Base-by-base conservation (phyloP, 2,329 filamentous ascomycete genomes). In the Amauroascus niger region DNA sequence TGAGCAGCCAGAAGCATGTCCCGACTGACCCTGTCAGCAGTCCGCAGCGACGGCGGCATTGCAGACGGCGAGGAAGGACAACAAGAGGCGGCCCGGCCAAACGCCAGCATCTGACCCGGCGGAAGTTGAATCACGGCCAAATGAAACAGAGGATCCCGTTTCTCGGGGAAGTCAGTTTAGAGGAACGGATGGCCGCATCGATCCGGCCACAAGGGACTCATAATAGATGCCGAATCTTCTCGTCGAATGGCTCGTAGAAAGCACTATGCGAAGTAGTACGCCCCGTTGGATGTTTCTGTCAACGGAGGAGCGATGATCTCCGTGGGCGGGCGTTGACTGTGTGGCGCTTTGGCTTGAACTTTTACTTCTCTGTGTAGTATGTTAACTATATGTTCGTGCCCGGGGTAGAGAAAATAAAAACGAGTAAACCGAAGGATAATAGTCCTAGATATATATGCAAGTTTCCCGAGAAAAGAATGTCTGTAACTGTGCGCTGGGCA, bases 11-110 rank as follows among this genome's bases (percentile, higher is more conserved):
- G 4, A 35, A 18, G 28, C 24, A 20, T 16, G 37, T 49, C 33
- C 20, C 47, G 35, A 40, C 47, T 49, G 47, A 49, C 47, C 8
- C 18, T 40, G 47, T 49, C 47, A 49, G 39, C 32, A 26, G 47
- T 28, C 22, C n/a, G n/a, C n/a, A n/a, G n/a, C n/a, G 20, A 26
- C 20, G 46, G 22, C 22, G 20, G 22, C 47, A 40, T 28, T 16
- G 35, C 44, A 18, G 41, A 6, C 28, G 22, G 18, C 24, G 41
- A 8, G 24, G 13, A 28, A 13, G 11, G 24, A 16, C 13, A n/a
- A 16, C 22, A 45, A 26, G 16, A 20, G 22, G 9, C 41, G 5
- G 6, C 24, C 39, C 39, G 18, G 39, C 6, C 11, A n/a, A n/a
- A n/a, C n/a, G n/a, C n/a, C n/a, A n/a, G n/a, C n/a, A n/a, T 24